These are phyloP conservation scores for Phytophthora sp. DNA, from an alignment of 352 stramenopile species.

Conservation along the genomic window DNA sequence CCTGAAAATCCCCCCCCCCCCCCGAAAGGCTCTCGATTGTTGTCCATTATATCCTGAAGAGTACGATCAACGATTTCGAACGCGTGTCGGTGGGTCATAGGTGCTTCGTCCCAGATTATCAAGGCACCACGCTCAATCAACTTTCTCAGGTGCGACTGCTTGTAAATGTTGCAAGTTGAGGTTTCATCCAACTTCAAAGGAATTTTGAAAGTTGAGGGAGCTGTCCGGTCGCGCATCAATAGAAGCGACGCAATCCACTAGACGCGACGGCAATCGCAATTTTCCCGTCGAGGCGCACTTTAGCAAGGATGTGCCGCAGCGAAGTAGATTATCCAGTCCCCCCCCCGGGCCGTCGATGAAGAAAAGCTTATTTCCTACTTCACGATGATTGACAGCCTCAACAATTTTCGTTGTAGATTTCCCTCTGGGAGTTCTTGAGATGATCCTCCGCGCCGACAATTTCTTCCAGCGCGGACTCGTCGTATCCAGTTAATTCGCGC, in stretches of 20 bases:
- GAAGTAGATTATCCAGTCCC: conserved; percentile 13
- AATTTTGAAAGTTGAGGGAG: background rate
- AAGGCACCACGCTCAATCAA: background rate
- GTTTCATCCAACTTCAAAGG: background rate
- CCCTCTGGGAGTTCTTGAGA: too few species aligned
- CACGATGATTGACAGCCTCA: background rate
- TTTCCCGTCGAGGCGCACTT: background rate
- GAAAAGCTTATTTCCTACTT: background rate
- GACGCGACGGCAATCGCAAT: background rate
- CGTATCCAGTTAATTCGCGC: too few species aligned
- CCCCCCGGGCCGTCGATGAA: background rate
- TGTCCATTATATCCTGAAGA: conserved; percentile 7
- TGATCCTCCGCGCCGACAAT: too few species aligned
- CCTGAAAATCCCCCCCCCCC: background rate
- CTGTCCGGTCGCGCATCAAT: background rate
- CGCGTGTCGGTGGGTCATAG: conserved; percentile 5
- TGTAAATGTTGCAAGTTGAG: conserved; percentile 3
- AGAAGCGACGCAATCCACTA: conserved; percentile 10
- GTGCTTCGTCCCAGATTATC: conserved; percentile 13
- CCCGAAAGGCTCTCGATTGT: conserved; percentile 5
- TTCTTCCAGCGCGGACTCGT: too few species aligned
- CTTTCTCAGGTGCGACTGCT: too few species aligned
- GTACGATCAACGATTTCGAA: conserved; percentile 6
- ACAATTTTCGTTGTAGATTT: too few species aligned
- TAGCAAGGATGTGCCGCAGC: too few species aligned